Conservation (phyloP, 805 yeast genomes). For the Millerago galiae region DNA sequence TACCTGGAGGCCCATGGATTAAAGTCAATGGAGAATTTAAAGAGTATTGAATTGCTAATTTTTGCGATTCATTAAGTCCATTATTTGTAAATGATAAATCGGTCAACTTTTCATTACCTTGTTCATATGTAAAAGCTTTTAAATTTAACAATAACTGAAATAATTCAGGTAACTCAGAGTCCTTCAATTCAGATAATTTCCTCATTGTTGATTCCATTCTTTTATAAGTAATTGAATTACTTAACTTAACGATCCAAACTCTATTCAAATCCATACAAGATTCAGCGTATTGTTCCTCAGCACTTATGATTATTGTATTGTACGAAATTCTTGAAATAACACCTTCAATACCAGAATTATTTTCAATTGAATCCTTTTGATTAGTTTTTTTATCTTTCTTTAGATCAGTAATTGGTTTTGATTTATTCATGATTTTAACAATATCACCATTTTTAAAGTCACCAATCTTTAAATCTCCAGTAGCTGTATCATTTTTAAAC, state of each 20-base stretch:
- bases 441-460: constrained; percentile 71
- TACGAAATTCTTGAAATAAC: constrained; percentile 54
- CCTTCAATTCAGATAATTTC: constrained; percentile 45
- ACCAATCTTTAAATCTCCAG: constrained; percentile 36
- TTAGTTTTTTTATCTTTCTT: constrained; percentile 18
- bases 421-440: constrained; percentile 48
- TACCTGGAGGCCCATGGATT: constrained; percentile 76
- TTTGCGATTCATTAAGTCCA: constrained; percentile 51
- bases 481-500: constrained; percentile 47
- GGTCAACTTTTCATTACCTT: constrained; percentile 29
- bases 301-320: constrained; percentile 46
- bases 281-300: constrained; percentile 52
- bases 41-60: constrained; percentile 63
- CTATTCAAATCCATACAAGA: constrained; percentile 40
- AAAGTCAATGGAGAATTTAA: constrained; percentile 51
- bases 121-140: constrained; percentile 26
- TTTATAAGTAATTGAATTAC: constrained; percentile 66
- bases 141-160: constrained; percentile 43
- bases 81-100: constrained; percentile 1
- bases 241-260: constrained; percentile 51
- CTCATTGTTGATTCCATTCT: constrained; percentile 75
- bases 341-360: constrained; percentile 40
- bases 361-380: background rate
- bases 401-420: constrained; percentile 12
- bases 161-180: constrained; percentile 29